phyloP scores from a whole-genome alignment of 148 eudicot species.

The Vaccinium myrtillus region DNA sequence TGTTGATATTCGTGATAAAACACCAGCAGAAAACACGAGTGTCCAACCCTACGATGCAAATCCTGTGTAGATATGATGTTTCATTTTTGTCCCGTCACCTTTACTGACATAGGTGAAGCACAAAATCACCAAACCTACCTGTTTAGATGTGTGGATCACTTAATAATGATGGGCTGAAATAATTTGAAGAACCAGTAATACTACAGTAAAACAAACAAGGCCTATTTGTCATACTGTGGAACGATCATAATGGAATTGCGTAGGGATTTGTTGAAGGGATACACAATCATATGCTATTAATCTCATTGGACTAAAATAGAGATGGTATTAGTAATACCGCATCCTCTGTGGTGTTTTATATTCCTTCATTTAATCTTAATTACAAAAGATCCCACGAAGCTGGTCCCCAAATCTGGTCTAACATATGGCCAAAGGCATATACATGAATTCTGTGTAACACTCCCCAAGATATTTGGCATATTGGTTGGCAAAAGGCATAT shows the following conservation, averaged over 20 bases:
- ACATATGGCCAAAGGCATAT: background rate
- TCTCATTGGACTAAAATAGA: background rate
- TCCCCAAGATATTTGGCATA: background rate
- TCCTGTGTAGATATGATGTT: background rate
- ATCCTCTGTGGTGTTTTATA: background rate
- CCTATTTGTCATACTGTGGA: no score
- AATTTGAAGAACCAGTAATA: background rate
- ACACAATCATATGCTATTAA: background rate
- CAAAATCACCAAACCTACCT: background rate
- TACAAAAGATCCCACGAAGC: background rate
- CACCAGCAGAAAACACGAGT: constrained; percentile 1
- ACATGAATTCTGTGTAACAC: background rate
- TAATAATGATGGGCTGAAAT: background rate
- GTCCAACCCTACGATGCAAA: background rate
- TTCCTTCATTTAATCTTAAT: background rate
- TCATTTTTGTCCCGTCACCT: background rate
- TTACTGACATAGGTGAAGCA: background rate
- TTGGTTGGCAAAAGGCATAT: background rate
- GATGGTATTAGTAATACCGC: background rate
- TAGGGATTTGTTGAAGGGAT: background rate
- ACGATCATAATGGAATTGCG: no score
- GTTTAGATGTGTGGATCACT: constrained; percentile 2
- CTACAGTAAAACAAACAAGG: background rate
- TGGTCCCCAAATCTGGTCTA: background rate
- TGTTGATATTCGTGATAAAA: background rate